Conservation (phyloP, 768 basidiomycete species). For the Lactarius akahatsu region DNA sequence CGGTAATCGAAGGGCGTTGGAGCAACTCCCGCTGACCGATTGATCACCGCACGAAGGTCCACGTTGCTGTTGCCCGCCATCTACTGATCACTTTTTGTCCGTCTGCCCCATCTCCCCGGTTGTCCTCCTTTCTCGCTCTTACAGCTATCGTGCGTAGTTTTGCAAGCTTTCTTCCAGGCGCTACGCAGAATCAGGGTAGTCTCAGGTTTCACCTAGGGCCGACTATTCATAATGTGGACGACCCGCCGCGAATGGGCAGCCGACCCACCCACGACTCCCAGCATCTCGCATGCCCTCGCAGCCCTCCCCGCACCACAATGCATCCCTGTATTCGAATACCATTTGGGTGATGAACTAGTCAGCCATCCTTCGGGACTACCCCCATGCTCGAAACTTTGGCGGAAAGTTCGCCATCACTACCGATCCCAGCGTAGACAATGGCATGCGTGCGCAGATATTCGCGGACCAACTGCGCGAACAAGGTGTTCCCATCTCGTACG, state of each 20-base stretch:
- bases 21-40: no score
- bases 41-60: no score
- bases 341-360: conserved; percentile 14
- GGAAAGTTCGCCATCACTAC: conserved; percentile 19
- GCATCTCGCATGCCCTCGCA: background rate
- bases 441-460: conserved; percentile 4
- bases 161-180: no score
- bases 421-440: conserved; percentile 10
- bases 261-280: background rate
- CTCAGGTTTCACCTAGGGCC: background rate
- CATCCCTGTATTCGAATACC: background rate
- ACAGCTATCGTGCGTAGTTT: background rate
- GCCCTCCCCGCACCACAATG: background rate
- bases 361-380: background rate
- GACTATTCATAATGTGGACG: background rate
- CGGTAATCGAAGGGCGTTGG: no score
- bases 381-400: conserved; percentile 9
- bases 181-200: no score
- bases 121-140: background rate
- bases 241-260: background rate
- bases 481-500: conserved; percentile 11
- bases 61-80: no score
- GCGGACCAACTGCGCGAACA: background rate
- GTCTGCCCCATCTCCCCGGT: no score
- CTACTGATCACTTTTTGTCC: no score